Evolutionary conservation across 2,329 filamentous ascomycete genomes (phyloP).

Genomic region (Penicillium sp.): DNA sequence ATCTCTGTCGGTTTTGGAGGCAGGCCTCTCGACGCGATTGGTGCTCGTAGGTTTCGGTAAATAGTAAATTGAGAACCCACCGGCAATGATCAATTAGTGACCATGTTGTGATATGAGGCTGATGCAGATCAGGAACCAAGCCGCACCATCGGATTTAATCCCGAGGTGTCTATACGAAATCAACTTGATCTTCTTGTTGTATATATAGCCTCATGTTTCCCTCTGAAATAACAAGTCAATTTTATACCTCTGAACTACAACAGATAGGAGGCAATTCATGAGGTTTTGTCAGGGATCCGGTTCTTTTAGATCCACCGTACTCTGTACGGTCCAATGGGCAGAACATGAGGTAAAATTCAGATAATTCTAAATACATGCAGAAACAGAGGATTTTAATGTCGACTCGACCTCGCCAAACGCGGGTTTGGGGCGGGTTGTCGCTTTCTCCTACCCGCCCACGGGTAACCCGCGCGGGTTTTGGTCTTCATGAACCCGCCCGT

Average conservation of each 20-base stretch:
- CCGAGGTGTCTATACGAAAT: background rate
- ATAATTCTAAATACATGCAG: too few relatives aligned
- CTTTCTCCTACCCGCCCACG: constrained; percentile 1
- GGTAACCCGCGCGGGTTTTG: constrained; percentile 6
- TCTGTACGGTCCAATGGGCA: too few relatives aligned
- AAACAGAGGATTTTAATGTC: too few relatives aligned
- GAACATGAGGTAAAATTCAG: too few relatives aligned
- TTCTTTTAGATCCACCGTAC: too few relatives aligned
- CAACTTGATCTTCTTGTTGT: constrained; percentile 1
- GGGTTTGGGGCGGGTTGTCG: constrained; percentile 4
- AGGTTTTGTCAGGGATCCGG: too few relatives aligned
- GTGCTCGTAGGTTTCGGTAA: background rate
- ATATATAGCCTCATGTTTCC: constrained; percentile 1
- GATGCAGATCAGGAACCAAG: background rate
- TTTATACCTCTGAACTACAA: constrained; percentile 1
- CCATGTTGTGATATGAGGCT: constrained; percentile 1
- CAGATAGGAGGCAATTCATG: too few relatives aligned
- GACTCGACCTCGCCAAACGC: background rate
- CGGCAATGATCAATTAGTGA: background rate
- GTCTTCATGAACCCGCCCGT: constrained; percentile 6
- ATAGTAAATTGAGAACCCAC: background rate
- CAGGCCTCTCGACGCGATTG: background rate
- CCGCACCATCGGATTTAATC: background rate
- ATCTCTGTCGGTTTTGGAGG: background rate
- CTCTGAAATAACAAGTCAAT: background rate